phyloP scores from a whole-genome alignment of 176 grass and related monocot genomes.

The Oropetium thomaeum region DNA sequence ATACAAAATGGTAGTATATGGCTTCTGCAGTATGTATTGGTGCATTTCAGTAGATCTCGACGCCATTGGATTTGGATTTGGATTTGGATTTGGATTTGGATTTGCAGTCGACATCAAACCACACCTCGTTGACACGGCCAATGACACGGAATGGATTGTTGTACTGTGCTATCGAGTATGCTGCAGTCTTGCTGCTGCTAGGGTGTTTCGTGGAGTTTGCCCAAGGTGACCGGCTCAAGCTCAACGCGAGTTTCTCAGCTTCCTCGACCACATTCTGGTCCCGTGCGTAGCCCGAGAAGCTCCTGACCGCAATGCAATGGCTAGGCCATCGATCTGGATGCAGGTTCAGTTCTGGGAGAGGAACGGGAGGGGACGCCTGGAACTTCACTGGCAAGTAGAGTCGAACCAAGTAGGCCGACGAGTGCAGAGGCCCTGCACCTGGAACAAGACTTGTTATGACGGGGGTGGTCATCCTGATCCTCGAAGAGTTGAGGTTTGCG shows the following conservation, averaged over 20 bases:
- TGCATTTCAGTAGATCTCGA: conserved; percentile 49
- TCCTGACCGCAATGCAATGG: conserved; percentile 62
- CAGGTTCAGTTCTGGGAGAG: conserved; percentile 70
- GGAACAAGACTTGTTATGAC: conserved; percentile 71
- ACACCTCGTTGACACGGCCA: conserved; percentile 79
- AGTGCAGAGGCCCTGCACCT: conserved; percentile 53
- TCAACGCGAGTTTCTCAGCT: conserved; percentile 75
- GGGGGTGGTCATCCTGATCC: conserved; percentile 82
- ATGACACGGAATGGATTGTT: conserved; percentile 61
- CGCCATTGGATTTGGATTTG: too few species aligned
- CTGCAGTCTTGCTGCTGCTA: conserved; percentile 38
- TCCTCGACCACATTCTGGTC: conserved; percentile 63
- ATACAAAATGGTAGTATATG: background rate
- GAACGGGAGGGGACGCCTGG: conserved; percentile 73
- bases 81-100: too few species aligned
- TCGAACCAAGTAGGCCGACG: conserved; percentile 64
- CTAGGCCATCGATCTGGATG: conserved; percentile 67
- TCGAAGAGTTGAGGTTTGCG: conserved; percentile 80
- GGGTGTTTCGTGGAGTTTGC: conserved; percentile 49
- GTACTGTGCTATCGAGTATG: conserved; percentile 87
- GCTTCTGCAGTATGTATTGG: background rate
- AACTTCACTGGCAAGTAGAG: conserved; percentile 70
- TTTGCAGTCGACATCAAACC: conserved; percentile 64
- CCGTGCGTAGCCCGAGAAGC: conserved; percentile 69
- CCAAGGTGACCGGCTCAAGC: conserved; percentile 63